Evolutionary conservation across 1,284 basidiomycete species (phyloP), one percentile per base, ranked within the genome.

Genomic region (Apiotrichum veenhuisii): DNA sequence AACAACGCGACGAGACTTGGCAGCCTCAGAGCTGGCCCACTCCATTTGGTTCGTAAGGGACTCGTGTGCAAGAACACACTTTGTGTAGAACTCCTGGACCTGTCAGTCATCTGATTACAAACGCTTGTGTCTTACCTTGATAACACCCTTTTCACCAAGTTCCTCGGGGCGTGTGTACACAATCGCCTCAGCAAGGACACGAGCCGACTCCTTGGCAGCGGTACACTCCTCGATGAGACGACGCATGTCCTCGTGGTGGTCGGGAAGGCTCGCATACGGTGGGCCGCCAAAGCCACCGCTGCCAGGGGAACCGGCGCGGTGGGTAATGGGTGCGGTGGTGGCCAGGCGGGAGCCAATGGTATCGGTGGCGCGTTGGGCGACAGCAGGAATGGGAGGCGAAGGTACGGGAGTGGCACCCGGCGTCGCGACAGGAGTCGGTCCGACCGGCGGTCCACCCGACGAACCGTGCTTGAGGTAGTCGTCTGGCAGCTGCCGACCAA

Each of bases 21-120:
- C 62, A 3, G 79, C 79, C 58, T 78, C 75, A 0, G 77, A 72
- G 52, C 76, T 72, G 1, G 77, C 78, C 79, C 79, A 80, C 25
- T 71, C 73, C 65, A 80, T 74, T 57, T 79, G 77, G 36, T 70
- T 69, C 1, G 71, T 71, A 41, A 80, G 64, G 15, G 73, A 69
- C 36, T 76, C 73, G 50, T 77, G 74, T 27, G 72, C 73, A 2
- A 65, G 58, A 60, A 79, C 68, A 53, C 73, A 73, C 47, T 74
- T 73, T 5, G 61, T 54, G 59, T 78, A 75, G 55, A 78, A 76
- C 60, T 79, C 75, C 73, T 77, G 66, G 25, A 17, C 11, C 14
- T 5, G 53, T 57, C 50, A 56, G 55, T 14, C 10, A 12, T 10
- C 22, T 5, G 1, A n/a, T 33, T 23, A 37, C 17, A 11, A 37